Evolutionary conservation across 495 filamentous ascomycete species (phyloP), one percentile per base, ranked within the genome.

Genomic region (Penicillium daleae): DNA sequence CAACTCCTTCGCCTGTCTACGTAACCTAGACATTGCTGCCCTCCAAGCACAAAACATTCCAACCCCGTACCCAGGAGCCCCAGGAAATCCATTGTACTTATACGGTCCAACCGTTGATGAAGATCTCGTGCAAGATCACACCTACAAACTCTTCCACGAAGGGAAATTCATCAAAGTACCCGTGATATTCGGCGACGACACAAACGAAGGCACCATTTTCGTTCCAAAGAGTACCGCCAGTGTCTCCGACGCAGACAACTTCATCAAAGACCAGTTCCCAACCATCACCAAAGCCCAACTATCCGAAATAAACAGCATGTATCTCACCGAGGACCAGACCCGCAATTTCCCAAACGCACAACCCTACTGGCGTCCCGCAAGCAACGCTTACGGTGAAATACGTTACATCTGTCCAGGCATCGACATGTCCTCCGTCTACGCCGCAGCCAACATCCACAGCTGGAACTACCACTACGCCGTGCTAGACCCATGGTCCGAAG

Each of bases 381-480:
- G 82, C 59, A 78, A 83, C 40, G 85, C 84, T 4, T 93, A 91
- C 66, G 89, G 89, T 24, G 87, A 92, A 64, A 80, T 91, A 60
- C 84, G 89, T n/a, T 92, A 92, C 74, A 88, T 80, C 66, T 93
- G 90, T 58, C 89, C 89, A 0, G 83, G 82, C 1, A 76, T 90
- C 22, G 85, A 79, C 68, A 73, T 88, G 72, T 85, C 80, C 17
- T 69, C 76, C 5, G 70, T 77, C 0, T 78, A 83, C 62, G 66
- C 75, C 6, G 44, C 65, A 7, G 69, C 77, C 27, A 78, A 76
- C 17, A 17, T 76, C 4, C 53, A 66, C 24, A 83, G 75, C 56
- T 90, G 84, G 80, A 85, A 83, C 65, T 92, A 92, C 66, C 85
- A 84, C 33, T 92, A 85, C 67, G 86, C 87, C 61, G 89, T 92